phyloP scores from a whole-genome alignment of 805 yeast species.

The Tetrapisispora arboricola region DNA sequence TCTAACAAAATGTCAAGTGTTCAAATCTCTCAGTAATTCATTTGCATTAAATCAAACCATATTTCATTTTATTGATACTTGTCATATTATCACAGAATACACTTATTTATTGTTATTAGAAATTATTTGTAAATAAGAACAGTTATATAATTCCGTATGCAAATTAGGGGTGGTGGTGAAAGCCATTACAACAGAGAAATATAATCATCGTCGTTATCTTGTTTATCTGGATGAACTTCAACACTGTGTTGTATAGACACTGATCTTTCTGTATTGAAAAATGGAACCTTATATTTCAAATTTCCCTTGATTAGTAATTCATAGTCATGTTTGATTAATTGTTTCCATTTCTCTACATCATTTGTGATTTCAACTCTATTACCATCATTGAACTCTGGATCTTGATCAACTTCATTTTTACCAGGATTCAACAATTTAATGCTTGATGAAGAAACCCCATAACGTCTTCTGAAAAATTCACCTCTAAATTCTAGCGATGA shows the following conservation, averaged over 20 bases:
- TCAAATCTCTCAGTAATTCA: too few relatives aligned
- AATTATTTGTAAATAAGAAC: too few relatives aligned
- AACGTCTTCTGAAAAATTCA: constrained; percentile 57
- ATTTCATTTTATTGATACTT: too few relatives aligned
- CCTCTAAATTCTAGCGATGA: constrained; percentile 68
- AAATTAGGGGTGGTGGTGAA: too few relatives aligned
- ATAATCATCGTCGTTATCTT: neutral
- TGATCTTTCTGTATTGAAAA: constrained; percentile 42
- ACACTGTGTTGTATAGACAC: constrained; percentile 52
- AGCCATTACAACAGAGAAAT: neutral
- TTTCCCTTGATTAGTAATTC: constrained; percentile 79
- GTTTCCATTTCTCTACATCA: constrained; percentile 54
- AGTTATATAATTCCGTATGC: too few relatives aligned
- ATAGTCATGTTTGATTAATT: constrained; percentile 67
- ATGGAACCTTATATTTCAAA: constrained; percentile 65
- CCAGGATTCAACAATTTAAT: constrained; percentile 72
- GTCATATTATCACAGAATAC: too few relatives aligned
- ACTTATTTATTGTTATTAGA: too few relatives aligned
- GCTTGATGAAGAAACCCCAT: constrained; percentile 52
- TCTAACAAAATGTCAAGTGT: too few relatives aligned
- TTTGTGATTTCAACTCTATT: constrained; percentile 22
- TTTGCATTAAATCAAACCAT: too few relatives aligned
- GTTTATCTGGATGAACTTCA: constrained; percentile 40
- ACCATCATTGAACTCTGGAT: neutral
- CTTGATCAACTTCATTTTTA: constrained; percentile 16